Base-by-base conservation (phyloP, 306 rosid genomes). In the Morella rubra region DNA sequence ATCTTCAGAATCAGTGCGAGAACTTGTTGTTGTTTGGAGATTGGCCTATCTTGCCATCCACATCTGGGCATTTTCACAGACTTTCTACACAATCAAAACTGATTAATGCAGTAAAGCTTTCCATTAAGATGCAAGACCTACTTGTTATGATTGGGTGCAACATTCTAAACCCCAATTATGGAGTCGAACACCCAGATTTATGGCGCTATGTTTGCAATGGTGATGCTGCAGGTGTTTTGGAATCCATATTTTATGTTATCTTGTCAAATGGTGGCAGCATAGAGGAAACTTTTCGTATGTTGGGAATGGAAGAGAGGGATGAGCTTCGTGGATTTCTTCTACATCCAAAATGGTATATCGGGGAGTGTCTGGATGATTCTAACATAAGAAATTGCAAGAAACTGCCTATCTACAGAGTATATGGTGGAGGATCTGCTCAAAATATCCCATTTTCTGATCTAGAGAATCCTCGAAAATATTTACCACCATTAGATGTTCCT, bases 31-130 rank as follows among this genome's bases (percentile, higher is more conserved):
- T 89, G 62, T 90, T 90, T 80, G 59, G 89, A 72, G 98, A 94
- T 74, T 94, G 98, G 98, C 98, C 98, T 47, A 92, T 94, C 71
- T 87, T 94, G 76, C 98, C 97, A 66, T 87, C 97, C 80, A 89
- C 87, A 58, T 86, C 96, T 41, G 89, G 96, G 76, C 78, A 90
- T 85, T 87, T 94, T 50, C 81, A 87, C 74, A 90, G 92, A 84
- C 84, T 90, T 72, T 89, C 96, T 52, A 83, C 79, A 73, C 93
- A 89, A 69, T 79, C 85, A 16, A 94, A 89, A 86, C 76, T 94
- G 85, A 82, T 94, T 68, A 87, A 88, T 56, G 93, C 91, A 65
- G 85, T 79, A 76, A 88, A 80, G 72, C 89, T 94, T 44, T 85
- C 97, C 51, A 76, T 77, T 58, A 78, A 86, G 82, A 69, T 92